phyloP scores from a whole-genome alignment of 495 filamentous ascomycete genomes.

The Neurospora sp. region DNA sequence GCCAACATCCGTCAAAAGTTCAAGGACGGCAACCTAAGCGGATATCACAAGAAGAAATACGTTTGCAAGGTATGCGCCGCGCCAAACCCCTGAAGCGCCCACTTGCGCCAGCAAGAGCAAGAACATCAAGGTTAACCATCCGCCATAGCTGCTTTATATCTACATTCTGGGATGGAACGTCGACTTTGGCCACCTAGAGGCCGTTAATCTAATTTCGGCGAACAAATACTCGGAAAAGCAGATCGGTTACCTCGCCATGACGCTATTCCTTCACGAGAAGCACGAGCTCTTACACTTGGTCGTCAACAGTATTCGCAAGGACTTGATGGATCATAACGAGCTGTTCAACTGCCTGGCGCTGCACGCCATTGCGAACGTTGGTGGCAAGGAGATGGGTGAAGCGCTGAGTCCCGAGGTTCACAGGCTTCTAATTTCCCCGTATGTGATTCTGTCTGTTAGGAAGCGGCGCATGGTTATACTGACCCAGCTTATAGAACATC shows the following conservation, averaged over 20 bases:
- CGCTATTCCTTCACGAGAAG: constrained; percentile 91
- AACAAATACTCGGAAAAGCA: constrained; percentile 99
- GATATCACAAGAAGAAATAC: constrained; percentile 99
- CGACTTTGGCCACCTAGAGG: constrained; percentile 97
- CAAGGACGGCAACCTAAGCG: constrained; percentile 79
- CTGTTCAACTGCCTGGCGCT: constrained; percentile 95
- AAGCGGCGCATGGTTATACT: background rate
- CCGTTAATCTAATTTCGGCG: constrained; percentile 92
- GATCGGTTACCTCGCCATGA: constrained; percentile 97
- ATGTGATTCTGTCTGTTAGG: constrained; percentile 25
- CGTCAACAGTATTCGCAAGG: constrained; percentile 97
- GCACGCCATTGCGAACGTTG: constrained; percentile 97
- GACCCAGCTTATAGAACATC: constrained; percentile 53
- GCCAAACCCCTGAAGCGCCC: background rate
- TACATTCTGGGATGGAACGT: constrained; percentile 99
- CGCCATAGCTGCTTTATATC: constrained; percentile 77
- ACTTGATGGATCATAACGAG: constrained; percentile 88
- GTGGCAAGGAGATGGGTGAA: constrained; percentile 93
- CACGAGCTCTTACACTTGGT: constrained; percentile 94
- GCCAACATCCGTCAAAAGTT: constrained; percentile 94
- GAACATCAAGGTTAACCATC: constrained; percentile 17
- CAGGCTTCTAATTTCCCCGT: constrained; percentile 91
- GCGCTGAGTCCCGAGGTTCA: constrained; percentile 90
- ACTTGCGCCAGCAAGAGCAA: background rate
- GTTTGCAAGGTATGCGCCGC: constrained; percentile 72